Conservation (phyloP, 306 rosid species). For the Rosa rugosa region DNA sequence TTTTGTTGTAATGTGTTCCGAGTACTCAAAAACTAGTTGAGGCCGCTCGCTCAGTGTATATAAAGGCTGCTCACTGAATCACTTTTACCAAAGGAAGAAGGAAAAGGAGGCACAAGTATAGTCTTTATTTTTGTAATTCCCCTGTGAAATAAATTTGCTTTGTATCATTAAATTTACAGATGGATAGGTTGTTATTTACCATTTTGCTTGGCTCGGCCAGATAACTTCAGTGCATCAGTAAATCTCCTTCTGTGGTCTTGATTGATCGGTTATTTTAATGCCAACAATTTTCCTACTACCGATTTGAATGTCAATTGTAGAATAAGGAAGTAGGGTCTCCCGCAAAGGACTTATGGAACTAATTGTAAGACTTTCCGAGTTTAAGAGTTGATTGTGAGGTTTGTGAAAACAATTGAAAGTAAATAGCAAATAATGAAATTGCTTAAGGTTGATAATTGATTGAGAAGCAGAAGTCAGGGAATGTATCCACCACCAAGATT, state of each 20-base stretch:
- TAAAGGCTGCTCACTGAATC: slow-evolving; percentile 45
- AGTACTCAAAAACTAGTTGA: slow-evolving; percentile 4
- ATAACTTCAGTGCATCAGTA: not conserved
- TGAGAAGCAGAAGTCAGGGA: too few species aligned
- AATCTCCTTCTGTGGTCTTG: not conserved
- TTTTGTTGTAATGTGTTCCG: slow-evolving; percentile 25
- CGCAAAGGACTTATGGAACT: too few species aligned
- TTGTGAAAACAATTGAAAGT: too few species aligned
- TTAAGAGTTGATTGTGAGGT: too few species aligned
- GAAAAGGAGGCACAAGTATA: slow-evolving; percentile 38
- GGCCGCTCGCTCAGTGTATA: slow-evolving; percentile 46
- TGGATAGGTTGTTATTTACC: slow-evolving; percentile 15
- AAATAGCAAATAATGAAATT: too few species aligned
- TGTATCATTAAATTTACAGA: slow-evolving; percentile 12
- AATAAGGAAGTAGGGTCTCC: too few species aligned
- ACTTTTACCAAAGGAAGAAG: slow-evolving; percentile 39
- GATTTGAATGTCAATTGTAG: too few species aligned
- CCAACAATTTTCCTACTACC: too few species aligned
- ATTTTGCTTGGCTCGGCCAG: not conserved
- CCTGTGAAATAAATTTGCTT: slow-evolving; percentile 37
- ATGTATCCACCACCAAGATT: too few species aligned
- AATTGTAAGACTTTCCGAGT: too few species aligned
- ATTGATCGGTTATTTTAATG: too few species aligned
- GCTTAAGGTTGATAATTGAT: too few species aligned
- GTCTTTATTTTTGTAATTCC: slow-evolving; percentile 28